phyloP scores from a whole-genome alignment of 257 asterid genomes.

The Fraxinus pennsylvanica region DNA sequence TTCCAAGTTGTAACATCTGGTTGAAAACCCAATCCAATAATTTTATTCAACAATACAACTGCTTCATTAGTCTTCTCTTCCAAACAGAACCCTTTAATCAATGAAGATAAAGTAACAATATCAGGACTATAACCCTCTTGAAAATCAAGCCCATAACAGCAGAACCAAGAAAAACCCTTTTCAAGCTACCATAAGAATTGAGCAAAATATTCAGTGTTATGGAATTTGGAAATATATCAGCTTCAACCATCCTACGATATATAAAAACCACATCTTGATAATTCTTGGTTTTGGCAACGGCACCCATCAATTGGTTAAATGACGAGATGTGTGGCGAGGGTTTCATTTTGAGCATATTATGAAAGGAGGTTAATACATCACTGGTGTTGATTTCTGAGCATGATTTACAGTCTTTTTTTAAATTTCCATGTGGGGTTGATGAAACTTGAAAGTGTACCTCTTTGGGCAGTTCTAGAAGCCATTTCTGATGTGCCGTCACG shows the following conservation, averaged over 20 bases:
- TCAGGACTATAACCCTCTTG: conserved; percentile 34
- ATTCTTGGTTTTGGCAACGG: conserved; percentile 31
- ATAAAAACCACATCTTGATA: conserved; percentile 18
- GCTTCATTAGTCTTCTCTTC: conserved; percentile 22
- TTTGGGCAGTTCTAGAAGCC: conserved; percentile 13
- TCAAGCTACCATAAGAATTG: conserved; percentile 28
- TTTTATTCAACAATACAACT: too few species aligned
- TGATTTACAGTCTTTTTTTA: conserved; percentile 24
- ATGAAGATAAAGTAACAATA: conserved; percentile 27
- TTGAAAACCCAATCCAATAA: too few species aligned
- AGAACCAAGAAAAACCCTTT: conserved; percentile 22
- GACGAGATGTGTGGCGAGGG: conserved; percentile 30
- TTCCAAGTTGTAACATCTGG: too few species aligned
- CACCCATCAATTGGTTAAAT: conserved; percentile 27
- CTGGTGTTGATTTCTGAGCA: conserved; percentile 19
- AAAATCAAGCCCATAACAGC: conserved; percentile 29
- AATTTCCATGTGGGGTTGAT: conserved; percentile 2
- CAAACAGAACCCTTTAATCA: conserved; percentile 35
- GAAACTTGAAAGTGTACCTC: conserved; percentile 29
- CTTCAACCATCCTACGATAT: conserved; percentile 23
- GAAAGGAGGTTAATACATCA: conserved; percentile 26
- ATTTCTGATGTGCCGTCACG: neutral
- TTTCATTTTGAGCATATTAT: conserved; percentile 31
- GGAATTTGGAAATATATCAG: conserved; percentile 20
- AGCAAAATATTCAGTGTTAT: conserved; percentile 35